Base-by-base conservation (phyloP, 1,284 basidiomycete species). In the Bjerkandera adusta region DNA sequence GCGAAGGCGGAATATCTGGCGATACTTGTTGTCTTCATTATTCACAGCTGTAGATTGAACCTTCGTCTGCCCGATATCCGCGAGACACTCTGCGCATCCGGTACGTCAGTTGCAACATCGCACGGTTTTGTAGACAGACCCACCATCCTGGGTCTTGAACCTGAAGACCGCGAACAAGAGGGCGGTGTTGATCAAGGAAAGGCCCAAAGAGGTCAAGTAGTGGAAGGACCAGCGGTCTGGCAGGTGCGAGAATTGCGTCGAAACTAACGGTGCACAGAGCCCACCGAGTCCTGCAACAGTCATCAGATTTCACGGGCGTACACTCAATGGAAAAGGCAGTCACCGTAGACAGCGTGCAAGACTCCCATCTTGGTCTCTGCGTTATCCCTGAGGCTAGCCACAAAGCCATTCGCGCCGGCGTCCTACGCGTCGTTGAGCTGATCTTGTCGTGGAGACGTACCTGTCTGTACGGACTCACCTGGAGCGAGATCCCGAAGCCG, bases 141-240 rank as follows among this genome's bases (percentile, higher is more conserved):
- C 32, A 77, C 79, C 71, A 45, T 85, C 78, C 50, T 81, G 79
- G 4, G 63, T 69, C 51, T 76, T 73, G 12, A 79, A 62, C 8
- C 72, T 68, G 65, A 87, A 85, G 0, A 81, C 75, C 1, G 58
- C 51, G 5, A 72, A 51, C n/a, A 85, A 57, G 3, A 70, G 26
- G 5, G 68, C 29, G 0, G 67, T 62, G 43, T 81, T 85, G 21
- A 67, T 44, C n/a, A 73, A 41, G 0, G 81, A 76, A 16, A 89
- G 49, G 2, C 75, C 77, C 3, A 86, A 63, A 0, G 81, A 84
- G 6, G 68, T 67, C 8, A 85, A 67, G 60, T 79, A 89, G 60
- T 86, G 82, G 56, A 79, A 79, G 7, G 83, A 85, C 74, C 81
- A 81, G 43, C 61, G 66, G 0, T 51, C 57, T n/a, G n/a, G n/a